phyloP scores from a whole-genome alignment of 176 grass and related monocot species.

The Carex pumila region DNA sequence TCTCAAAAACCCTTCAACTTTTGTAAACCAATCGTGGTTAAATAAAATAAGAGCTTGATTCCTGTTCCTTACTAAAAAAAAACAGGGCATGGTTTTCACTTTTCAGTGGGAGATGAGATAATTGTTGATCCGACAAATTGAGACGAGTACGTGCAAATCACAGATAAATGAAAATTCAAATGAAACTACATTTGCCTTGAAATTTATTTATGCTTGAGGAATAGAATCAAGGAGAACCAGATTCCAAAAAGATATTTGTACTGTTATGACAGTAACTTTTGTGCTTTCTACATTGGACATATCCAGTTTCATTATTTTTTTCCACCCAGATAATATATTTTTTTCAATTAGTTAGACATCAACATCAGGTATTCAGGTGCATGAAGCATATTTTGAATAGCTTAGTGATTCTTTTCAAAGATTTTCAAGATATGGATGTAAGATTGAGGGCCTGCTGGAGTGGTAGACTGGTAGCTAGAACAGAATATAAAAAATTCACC shows the following conservation, averaged over 20 bases:
- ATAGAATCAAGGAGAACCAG: neutral
- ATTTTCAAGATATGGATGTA: neutral
- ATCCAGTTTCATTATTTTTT: neutral
- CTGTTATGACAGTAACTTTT: neutral
- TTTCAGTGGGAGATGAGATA: neutral
- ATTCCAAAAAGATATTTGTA: neutral
- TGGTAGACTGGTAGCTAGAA: neutral
- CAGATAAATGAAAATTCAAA: neutral
- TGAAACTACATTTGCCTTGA: neutral
- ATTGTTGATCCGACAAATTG: neutral
- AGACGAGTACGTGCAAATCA: neutral
- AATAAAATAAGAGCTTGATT: too few relatives aligned
- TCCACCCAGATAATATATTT: neutral
- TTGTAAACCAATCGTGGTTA: too few relatives aligned
- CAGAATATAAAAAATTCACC: neutral
- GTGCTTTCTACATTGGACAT: neutral
- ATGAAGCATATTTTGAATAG: neutral
- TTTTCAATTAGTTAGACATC: neutral
- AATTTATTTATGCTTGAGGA: neutral
- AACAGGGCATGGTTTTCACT: neutral
- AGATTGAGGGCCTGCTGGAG: neutral
- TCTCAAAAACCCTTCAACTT: too few relatives aligned
- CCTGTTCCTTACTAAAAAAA: too few relatives aligned
- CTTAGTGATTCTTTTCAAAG: neutral
- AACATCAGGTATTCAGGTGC: neutral